Percentiles rank a stretch among this genome's conserved stretches.
Evolutionary conservation across 257 asterid species (phyloP).

Genomic region (Gynochthodes officinalis): DNA sequence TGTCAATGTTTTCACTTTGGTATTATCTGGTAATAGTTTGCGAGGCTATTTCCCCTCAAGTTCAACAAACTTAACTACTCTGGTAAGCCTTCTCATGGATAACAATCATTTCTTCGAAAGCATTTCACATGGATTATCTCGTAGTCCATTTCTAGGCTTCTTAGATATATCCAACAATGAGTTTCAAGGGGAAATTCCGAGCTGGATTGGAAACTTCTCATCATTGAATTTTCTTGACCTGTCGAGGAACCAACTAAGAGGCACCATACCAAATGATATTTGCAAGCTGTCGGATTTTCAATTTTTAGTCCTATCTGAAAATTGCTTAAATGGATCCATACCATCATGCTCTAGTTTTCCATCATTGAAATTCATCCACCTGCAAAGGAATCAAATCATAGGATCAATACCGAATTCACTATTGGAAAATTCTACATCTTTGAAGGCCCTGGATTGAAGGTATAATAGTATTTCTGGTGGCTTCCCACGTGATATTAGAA

Average conservation of each 20-base stretch:
- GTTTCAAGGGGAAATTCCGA: conserved; percentile 1
- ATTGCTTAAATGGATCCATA: conserved; percentile 8
- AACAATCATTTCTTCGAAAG: not conserved
- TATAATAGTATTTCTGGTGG: conserved; percentile 17
- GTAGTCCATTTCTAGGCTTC: not conserved
- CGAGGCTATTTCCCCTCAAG: not conserved
- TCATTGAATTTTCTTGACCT: not conserved
- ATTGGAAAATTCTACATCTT: not conserved
- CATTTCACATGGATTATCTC: conserved; percentile 1
- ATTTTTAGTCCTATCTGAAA: conserved; percentile 7
- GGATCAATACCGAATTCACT: conserved; percentile 17
- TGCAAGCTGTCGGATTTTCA: not conserved
- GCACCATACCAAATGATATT: conserved; percentile 1
- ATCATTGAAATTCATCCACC: not conserved
- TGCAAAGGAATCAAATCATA: conserved; percentile 7
- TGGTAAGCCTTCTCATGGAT: not conserved
- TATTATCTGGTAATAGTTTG: not conserved
- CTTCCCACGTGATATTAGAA: not conserved
- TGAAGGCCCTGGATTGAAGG: conserved; percentile 7
- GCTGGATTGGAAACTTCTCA: conserved; percentile 7
- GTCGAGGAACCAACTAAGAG: not conserved
- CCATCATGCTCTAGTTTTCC: conserved; percentile 4
- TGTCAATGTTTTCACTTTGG: not conserved
- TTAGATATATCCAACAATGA: conserved; percentile 7
- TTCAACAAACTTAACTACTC: not conserved